Evolutionary conservation across 768 basidiomycete genomes (phyloP).

Genomic region (Pluteus cervinus): DNA sequence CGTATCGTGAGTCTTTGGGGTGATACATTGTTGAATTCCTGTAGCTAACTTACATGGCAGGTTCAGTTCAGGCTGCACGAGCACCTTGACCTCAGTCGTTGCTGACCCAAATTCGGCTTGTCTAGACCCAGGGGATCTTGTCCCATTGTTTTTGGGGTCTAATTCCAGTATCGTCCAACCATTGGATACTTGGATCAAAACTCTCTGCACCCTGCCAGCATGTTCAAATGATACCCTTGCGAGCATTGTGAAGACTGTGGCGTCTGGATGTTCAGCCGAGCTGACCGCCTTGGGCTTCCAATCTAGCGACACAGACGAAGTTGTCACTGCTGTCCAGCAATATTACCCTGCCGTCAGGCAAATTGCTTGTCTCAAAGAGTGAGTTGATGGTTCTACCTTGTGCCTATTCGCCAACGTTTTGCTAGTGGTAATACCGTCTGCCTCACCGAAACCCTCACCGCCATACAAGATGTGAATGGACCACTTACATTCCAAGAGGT

Average conservation of each 20-base stretch:
- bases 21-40: constrained; percentile 1
- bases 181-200: constrained; percentile 56
- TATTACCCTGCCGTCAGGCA: constrained; percentile 54
- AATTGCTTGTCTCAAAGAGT: constrained; percentile 63
- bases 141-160: constrained; percentile 25
- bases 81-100: constrained; percentile 39
- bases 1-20: constrained; percentile 32
- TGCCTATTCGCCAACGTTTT: neutral
- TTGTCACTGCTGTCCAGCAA: constrained; percentile 38
- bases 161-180: constrained; percentile 38
- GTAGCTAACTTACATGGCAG: constrained; percentile 14
- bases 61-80: constrained; percentile 44
- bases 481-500: constrained; percentile 30
- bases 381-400: constrained; percentile 24
- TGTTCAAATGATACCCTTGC: constrained; percentile 61
- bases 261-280: constrained; percentile 38
- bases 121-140: no score
- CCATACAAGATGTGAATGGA: constrained; percentile 36
- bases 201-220: constrained; percentile 41
- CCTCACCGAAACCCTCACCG: constrained; percentile 48
- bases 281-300: constrained; percentile 24
- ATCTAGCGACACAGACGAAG: constrained; percentile 10
- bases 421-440: constrained; percentile 40
- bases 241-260: constrained; percentile 46
- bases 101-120: constrained; percentile 34